Evolutionary conservation across 164 flowering plant genomes (phyloP), one percentile per base, ranked within the genome.

Genomic region (Magnolia officinalis): DNA sequence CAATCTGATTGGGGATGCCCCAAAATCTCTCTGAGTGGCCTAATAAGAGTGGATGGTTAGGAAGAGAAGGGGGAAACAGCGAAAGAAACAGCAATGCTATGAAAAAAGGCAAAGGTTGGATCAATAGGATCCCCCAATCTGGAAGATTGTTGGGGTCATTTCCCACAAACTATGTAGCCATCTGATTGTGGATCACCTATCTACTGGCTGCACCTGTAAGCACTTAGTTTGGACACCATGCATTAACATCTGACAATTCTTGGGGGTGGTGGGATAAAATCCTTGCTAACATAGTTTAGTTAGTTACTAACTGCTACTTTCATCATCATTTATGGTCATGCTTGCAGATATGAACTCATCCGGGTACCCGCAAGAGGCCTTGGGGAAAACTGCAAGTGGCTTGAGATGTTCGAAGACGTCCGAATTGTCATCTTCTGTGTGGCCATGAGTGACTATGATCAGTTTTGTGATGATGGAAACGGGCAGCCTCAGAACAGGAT

Each of bases 341-440:
- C 31, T 68, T 37, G 26, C 85, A 96, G 99, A 82, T 96, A 89
- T 79, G 98, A 96, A 77, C 89, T 96, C 23, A 87, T 95, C 18
- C 88, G 95, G 80, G 87, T 94, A 21, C 96, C 86, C 67, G 88
- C 95, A 18, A 88, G 87, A 83, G 89, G 95, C 66, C 86, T 92
- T 55, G 93, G 92, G 63, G 98, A 91, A 80, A 94, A 88, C 80
- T 92, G 96, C 86, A 96, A 96, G 84, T 94, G 97, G 99, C 77
- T 96, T 52, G 94, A 94, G 82, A 94, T 92, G 98, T 94, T 96
- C 83, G 99, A 96, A 84, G 99, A 96, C 77, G 91, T 91, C 67
- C 86, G 94, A 20, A 77, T 92, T 76, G 93, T 90, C 63, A 85
- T 93, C 31, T 92, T 96, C 83, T 90, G 96, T 80, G 98, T 93